Evolutionary conservation across 148 eudicot species (phyloP).

Genomic region (Nepenthes gracilis): DNA sequence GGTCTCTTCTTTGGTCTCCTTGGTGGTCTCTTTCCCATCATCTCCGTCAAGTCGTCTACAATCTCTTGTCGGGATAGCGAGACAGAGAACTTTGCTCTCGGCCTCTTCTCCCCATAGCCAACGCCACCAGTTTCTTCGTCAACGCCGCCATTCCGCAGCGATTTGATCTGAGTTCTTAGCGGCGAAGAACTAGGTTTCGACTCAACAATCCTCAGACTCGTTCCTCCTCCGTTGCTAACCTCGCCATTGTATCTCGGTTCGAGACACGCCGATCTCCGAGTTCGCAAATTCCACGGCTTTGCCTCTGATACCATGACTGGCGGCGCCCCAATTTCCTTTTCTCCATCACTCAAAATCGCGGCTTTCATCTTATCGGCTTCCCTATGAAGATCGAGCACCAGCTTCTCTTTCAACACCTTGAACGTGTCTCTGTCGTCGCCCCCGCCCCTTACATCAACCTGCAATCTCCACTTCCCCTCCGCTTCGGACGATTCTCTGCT

Average conservation of each 20-base stretch:
- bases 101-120: slow-evolving; percentile 5
- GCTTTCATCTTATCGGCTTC: slow-evolving; percentile 43
- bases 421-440: slow-evolving; percentile 27
- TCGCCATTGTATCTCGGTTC: slow-evolving; percentile 10
- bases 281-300: slow-evolving; percentile 72
- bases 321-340: slow-evolving; percentile 8
- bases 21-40: slow-evolving; percentile 22
- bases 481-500: slow-evolving; percentile 7
- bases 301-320: slow-evolving; percentile 7
- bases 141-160: slow-evolving; percentile 12
- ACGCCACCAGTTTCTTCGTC: slow-evolving; percentile 5
- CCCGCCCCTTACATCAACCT: neutral
- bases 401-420: slow-evolving; percentile 44
- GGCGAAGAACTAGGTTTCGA: slow-evolving; percentile 18
- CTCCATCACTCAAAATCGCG: slow-evolving; percentile 21
- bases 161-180: slow-evolving; percentile 15
- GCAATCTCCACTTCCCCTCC: slow-evolving; percentile 8
- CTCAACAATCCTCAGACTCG: slow-evolving; percentile 11
- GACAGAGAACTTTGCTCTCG: slow-evolving; percentile 17
- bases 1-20: slow-evolving; percentile 27
- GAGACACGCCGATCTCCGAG: slow-evolving; percentile 40
- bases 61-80: slow-evolving; percentile 23
- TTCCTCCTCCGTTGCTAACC: slow-evolving; percentile 10
- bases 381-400: slow-evolving; percentile 47
- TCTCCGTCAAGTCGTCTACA: slow-evolving; percentile 22